Evolutionary conservation across 352 stramenopile genomes (phyloP), one percentile per base, ranked within the genome.

Genomic region (Phytophthora cactorum): DNA sequence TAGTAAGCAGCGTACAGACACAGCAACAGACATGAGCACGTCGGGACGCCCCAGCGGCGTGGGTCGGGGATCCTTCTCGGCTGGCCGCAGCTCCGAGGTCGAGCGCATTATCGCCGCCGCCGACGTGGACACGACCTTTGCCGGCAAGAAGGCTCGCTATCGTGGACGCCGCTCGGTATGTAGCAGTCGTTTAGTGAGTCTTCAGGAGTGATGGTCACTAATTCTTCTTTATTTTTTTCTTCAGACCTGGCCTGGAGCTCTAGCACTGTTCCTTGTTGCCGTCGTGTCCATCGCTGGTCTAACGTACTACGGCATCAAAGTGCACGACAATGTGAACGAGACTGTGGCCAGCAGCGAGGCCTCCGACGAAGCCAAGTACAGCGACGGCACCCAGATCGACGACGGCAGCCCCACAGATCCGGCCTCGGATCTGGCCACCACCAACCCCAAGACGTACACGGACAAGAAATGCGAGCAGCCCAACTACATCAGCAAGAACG

Each of bases 401-500:
- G 88, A 94, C 52, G 88, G 88, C 27, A 77, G 68, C 25, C 70
- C 78, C 1, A 75, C 39, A 1, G 81, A 88, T 53, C 32, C 65
- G 22, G 78, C 75, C 0, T 74, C 84, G 9, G 79, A 90, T 29
- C 59, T 94, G 22, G 52, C 76, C 3, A 67, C 81, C 9, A 90
- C 86, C 15, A 96, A 96, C 68, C 88, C 88, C 1, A 84, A 81
- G 55, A 68, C 54, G n/a, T 96, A 90, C 71, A 78, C 71, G 36
- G 86, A 93, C 67, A 79, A 75, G 34, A 74, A 66, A n/a, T 96
- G 88, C 63, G 63, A 93, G 46, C 88, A 92, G 69, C 87, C 87
- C 54, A 90, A 96, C 72, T 96, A 84, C 63, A 62, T 92, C 11
- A 94, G 84, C 63, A 91, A 90, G 67, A 85, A 93, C 43, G 85